Evolutionary conservation across 2,329 filamentous ascomycete genomes (phyloP), one percentile per base, ranked within the genome.

Genomic region (Penicillium fuscoglaucum): DNA sequence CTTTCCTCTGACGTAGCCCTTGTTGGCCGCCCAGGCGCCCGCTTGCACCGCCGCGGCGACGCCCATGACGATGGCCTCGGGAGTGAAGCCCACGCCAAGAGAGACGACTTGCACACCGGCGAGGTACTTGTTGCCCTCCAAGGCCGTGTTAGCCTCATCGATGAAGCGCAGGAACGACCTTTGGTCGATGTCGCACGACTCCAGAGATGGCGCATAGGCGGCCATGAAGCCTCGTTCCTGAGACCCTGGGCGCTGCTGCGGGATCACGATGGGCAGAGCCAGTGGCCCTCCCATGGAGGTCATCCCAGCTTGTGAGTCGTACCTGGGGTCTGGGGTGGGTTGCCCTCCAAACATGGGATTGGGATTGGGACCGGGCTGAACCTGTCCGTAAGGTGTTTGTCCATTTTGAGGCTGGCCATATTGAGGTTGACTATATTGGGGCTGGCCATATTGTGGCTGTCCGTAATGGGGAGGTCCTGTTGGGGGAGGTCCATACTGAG

Each of bases 41-140:
- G 41, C 41, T 26, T 80, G 76, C 1, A 80, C 70, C 0, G 73
- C 78, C 4, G 76, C 72, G 5, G 75, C 76, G 15, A 79, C 73
- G 1, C 75, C 74, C 62, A 79, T 43, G 13, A 43, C 41, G 13
- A 43, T 43, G 21, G 17, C 13, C 3, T 43, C 41, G 21, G 41
- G 41, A 71, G 12, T 43, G 21, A 43, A 26, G 21, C 41, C 4
- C 21, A 43, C 41, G 7, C 41, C 74, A 3, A 69, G 66, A 4
- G 74, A 75, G 2, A 74, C 73, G 1, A 76, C 49, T 55, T 78
- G 78, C 41, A 78, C 64, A 46, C 76, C 65, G 17, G 73, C 62
- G 26, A 78, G 61, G 58, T 63, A 74, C 4, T 70, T 70, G 15
- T 59, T 73, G 19, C 70, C 72, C 61, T 76, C 68, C 0, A 74